Base-by-base conservation (phyloP, 495 filamentous ascomycete genomes). In the Daldinia decipiens region DNA sequence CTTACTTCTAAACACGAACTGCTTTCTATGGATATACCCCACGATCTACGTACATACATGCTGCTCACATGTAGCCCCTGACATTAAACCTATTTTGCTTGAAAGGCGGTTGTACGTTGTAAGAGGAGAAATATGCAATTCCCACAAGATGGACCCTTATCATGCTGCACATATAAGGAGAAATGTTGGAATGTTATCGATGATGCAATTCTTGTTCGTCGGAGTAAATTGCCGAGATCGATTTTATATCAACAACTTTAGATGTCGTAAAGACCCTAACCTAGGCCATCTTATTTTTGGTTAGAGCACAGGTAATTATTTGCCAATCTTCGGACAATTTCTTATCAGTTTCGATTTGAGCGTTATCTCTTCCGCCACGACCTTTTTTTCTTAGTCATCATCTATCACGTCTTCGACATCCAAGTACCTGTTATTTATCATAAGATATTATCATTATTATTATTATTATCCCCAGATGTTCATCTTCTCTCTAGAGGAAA, bases 331-430 rank as follows among this genome's bases (percentile, higher is more conserved):
- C 38, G 40, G 21, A 27, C 12, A 34, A 54, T 52, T 64, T 63
- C 67, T 70, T 70, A 70, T 70, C 67, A 27, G 51, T 19, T 24
- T 55, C 12, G 36, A 54, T 21, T 15, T 29, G 2, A 19, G 43
- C 9, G 56, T 65, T 63, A 59, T 69, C 65, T 39, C 19, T 47
- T 21, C 26, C 38, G 21, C 56, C 19, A 11, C 21, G 55, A 56
- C 31, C 26, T 27, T 31, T 62, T 68, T 68, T 56, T 54, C 26
- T 36, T 56, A 32, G n/a, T 36, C 31, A 31, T 9, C 21, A 58
- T 24, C 38, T 17, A 55, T 56, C 17, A 56, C 53, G 8, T 4
- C 27, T 56, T 38, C 53, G 36, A 56, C 6, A 47, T 21, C n/a
- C 34, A 32, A 56, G n/a, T n/a, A n/a, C n/a, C n/a, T n/a, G n/a